A percentile compares a stretch with the other conserved stretches of the same genome.
Evolutionary conservation across 2,329 filamentous ascomycete genomes (phyloP).

Genomic region (Cercospora nicotianae): DNA sequence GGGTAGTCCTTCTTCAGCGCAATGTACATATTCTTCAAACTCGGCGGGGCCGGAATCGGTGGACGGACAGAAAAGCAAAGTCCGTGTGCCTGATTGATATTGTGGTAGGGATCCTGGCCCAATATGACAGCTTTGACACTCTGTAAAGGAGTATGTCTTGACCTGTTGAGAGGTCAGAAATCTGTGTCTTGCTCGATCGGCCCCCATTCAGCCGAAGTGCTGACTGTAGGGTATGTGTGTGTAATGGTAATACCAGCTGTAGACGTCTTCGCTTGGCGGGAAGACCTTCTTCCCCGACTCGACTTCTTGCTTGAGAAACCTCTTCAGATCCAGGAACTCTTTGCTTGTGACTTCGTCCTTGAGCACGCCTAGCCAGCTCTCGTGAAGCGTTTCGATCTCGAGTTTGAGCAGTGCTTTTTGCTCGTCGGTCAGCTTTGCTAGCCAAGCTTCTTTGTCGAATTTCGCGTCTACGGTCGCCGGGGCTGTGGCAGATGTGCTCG

Average conservation of each 20-base stretch:
- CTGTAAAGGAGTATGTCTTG: conserved; percentile 84
- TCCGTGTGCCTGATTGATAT: conserved; percentile 90
- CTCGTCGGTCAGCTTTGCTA: conserved; percentile 74
- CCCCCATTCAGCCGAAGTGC: neutral
- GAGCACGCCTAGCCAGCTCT: conserved; percentile 85
- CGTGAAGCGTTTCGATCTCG: conserved; percentile 88
- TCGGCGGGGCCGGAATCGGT: conserved; percentile 83
- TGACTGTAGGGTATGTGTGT: conserved; percentile 5
- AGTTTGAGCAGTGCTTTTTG: conserved; percentile 79
- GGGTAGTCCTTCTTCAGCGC: conserved; percentile 88
- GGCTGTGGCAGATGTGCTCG: conserved; percentile 35
- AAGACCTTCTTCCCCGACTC: conserved; percentile 75
- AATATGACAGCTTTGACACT: conserved; percentile 90
- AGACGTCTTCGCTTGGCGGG: conserved; percentile 83
- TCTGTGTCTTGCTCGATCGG: neutral
- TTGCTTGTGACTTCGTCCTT: conserved; percentile 79
- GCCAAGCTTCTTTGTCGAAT: conserved; percentile 90
- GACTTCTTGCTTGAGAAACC: conserved; percentile 78
- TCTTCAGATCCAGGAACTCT: conserved; percentile 84
- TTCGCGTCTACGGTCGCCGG: conserved; percentile 46
- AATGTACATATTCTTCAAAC: conserved; percentile 90
- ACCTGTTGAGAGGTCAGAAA: conserved; percentile 58
- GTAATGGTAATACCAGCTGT: conserved; percentile 70
- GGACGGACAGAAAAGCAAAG: conserved; percentile 93
- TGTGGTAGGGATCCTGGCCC: conserved; percentile 97